A percentile compares a stretch with the other conserved stretches of the same genome.
phyloP scores from a whole-genome alignment of 164 flowering plant species.

The Chimonanthus praecox region DNA sequence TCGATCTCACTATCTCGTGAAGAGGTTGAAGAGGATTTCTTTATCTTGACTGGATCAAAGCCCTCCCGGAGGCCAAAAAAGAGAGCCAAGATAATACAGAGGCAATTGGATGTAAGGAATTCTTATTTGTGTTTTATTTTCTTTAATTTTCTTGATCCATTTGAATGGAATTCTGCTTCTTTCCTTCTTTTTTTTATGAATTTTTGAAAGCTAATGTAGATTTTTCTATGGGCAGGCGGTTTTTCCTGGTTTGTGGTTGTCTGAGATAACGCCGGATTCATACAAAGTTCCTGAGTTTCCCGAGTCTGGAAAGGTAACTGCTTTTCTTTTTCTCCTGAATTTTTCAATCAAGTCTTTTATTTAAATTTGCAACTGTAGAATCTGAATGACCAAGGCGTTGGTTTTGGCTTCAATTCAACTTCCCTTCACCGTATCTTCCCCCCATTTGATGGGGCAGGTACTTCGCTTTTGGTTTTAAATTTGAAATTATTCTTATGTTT shows the following conservation, averaged over 20 bases:
- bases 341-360: no score
- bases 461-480: not conserved
- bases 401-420: not conserved
- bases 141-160: not conserved
- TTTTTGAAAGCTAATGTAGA: not conserved
- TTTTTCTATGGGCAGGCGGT: conserved; percentile 28
- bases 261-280: conserved; percentile 3
- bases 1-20: conserved; percentile 39
- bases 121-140: not conserved
- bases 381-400: not conserved
- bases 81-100: conserved; percentile 46
- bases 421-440: not conserved
- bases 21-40: conserved; percentile 77
- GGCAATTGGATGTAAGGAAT: conserved; percentile 54
- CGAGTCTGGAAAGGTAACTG: conserved; percentile 4
- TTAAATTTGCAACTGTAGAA: not conserved
- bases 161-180: not conserved
- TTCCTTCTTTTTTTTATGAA: not conserved
- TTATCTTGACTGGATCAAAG: conserved; percentile 39
- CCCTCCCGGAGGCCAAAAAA: conserved; percentile 77
- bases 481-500: not conserved
- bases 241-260: conserved; percentile 27
- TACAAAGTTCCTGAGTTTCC: conserved; percentile 7
- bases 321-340: conserved; percentile 23
- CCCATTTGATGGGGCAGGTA: not conserved